Percentiles rank a stretch among this genome's conserved stretches.
phyloP scores from a whole-genome alignment of 2,329 filamentous ascomycete species.

The Xylaria hypoxylon region DNA sequence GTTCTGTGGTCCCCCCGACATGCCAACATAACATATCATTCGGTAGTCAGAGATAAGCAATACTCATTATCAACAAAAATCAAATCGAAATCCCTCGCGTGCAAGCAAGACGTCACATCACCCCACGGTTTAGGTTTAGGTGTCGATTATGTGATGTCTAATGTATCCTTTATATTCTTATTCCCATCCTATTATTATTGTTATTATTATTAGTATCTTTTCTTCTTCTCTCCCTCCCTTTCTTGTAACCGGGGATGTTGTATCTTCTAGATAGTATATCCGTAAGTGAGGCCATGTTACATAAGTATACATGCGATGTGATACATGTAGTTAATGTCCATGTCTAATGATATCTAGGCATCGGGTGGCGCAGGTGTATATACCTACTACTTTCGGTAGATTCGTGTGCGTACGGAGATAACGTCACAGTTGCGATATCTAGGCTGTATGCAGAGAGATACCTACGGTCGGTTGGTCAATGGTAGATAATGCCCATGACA shows the following conservation, averaged over 20 bases:
- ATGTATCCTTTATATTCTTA: too few relatives aligned
- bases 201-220: neutral
- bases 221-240: neutral
- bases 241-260: neutral
- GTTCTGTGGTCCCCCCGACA: constrained; percentile 28
- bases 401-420: constrained; percentile 3
- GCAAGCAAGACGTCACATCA: constrained; percentile 37
- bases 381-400: neutral
- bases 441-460: neutral
- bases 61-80: constrained; percentile 47
- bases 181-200: neutral
- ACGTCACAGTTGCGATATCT: constrained; percentile 14
- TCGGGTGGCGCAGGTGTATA: neutral
- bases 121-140: constrained; percentile 36
- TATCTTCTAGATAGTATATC: neutral
- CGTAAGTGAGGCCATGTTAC: neutral
- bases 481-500: neutral
- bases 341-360: neutral
- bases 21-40: constrained; percentile 28
- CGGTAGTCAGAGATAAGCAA: constrained; percentile 42
- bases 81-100: constrained; percentile 41
- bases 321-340: neutral
- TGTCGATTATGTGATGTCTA: constrained; percentile 19
- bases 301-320: neutral
- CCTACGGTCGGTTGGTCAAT: too few relatives aligned